Base-by-base conservation (phyloP, 2,329 filamentous ascomycete genomes). In the Aschersonia sp. region DNA sequence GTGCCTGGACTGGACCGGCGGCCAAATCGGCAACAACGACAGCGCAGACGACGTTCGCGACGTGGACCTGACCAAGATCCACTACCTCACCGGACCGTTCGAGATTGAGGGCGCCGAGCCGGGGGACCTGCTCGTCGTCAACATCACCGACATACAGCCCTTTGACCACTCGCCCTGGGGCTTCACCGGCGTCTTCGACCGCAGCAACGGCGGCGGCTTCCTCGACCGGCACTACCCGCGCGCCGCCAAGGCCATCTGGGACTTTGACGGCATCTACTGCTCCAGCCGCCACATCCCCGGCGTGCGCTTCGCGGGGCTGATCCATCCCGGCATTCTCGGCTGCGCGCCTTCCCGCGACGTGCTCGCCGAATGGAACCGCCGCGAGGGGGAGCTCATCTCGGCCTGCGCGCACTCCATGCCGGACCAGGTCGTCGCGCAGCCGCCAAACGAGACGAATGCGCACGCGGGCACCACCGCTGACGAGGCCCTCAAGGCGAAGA, bases 131-230 rank as follows among this genome's bases (percentile, higher is more conserved):
- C 72, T 94, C 0, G 68, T 94, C 0, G 85, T 95, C 6, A 87
- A 95, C 62, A 95, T 95, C 54, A 87, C 90, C 63, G 89, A 96
- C 58, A 86, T 95, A 0, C 87, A 96, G 67, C 89, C 89, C 0
- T 80, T 94, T 54, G 73, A 90, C 52, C 79, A 92, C 32, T 78
- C 83, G 49, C 87, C 87, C 0, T 95, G 89, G 89, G 89, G 89
- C 0, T 94, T 94, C 62, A 90, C 85, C 0, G 87, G 87, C 7
- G 67, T 92, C 5, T 95, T 96, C 58, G 73, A 82, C 47, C 81
- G 78, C 54, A 68, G 80, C 12, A 95, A 95, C 56, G 89, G 89
- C 5, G 89, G 89, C 7, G 88, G 89, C 0, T 95, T 95, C 55
- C 65, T 95, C 10, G 87, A 95, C 53, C 86, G 94, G 60, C 73